These are phyloP conservation scores for Papilionanthe hybrid DNA, from an alignment of 116 monocot species.

Conservation along the genomic window DNA sequence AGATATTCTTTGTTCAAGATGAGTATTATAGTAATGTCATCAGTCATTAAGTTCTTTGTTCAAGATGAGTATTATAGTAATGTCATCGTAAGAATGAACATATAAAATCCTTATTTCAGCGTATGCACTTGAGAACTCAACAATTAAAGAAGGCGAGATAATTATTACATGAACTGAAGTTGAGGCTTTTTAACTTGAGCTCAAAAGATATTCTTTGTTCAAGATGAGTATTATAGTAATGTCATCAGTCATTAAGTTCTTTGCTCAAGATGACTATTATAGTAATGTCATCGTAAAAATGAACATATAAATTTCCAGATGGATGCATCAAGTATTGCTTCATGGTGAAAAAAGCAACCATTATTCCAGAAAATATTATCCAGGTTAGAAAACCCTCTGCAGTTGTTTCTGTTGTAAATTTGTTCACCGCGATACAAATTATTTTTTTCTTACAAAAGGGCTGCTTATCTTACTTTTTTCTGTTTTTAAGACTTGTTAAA, in stretches of 20 bases:
- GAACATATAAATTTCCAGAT: neutral
- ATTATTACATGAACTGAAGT: neutral
- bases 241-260: neutral
- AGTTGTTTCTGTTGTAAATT: neutral
- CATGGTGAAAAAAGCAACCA: neutral
- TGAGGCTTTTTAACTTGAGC: neutral
- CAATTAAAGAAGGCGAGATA: too few relatives aligned
- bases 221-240: too few relatives aligned
- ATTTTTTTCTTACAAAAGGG: too few relatives aligned
- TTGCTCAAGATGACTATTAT: neutral
- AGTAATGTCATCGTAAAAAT: neutral
- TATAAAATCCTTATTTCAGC: neutral
- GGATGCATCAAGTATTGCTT: neutral
- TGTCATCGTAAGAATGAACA: too few relatives aligned
- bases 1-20: neutral
- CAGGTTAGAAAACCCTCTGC: neutral
- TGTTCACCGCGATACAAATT: neutral
- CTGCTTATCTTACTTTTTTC: neutral
- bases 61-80: neutral
- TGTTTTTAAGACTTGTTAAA: neutral
- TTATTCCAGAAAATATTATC: neutral
- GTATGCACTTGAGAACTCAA: too few relatives aligned
- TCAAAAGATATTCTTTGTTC: neutral
- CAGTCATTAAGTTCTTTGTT: neutral
- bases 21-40: neutral